These are phyloP conservation scores for Neofusicoccum cordaticola DNA, from an alignment of 2,329 filamentous ascomycete species.

Conservation along the genomic window DNA sequence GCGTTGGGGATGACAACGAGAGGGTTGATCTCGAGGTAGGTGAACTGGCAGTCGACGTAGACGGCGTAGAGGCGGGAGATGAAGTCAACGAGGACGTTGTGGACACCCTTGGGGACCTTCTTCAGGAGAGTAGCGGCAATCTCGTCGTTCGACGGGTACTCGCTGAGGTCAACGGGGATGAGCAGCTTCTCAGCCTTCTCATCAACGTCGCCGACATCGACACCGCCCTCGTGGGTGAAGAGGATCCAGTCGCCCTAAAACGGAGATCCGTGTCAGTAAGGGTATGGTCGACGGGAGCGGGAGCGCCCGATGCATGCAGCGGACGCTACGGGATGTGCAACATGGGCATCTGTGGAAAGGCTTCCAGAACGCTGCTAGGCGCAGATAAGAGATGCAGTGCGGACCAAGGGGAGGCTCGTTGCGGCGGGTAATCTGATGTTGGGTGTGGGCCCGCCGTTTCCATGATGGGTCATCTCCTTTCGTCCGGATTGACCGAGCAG, in stretches of 20 bases:
- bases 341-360: constrained; percentile 5
- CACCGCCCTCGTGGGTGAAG: constrained; percentile 99
- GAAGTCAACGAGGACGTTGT: constrained; percentile 99
- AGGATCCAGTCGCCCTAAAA: constrained; percentile 96
- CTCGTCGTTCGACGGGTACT: constrained; percentile 95
- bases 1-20: constrained; percentile 96
- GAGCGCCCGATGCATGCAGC: constrained; percentile 9
- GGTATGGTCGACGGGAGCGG: neutral
- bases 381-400: constrained; percentile 18
- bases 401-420: constrained; percentile 14
- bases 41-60: constrained; percentile 99
- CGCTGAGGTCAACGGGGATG: constrained; percentile 88
- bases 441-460: constrained; percentile 17
- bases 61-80: constrained; percentile 97
- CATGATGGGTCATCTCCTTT: constrained; percentile 32
- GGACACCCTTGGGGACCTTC: constrained; percentile 91
- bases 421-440: constrained; percentile 13
- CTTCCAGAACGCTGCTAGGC: constrained; percentile 3
- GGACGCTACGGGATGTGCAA: constrained; percentile 14
- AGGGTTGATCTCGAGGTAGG: constrained; percentile 99
- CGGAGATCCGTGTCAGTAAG: constrained; percentile 16
- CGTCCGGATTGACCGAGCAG: constrained; percentile 32
- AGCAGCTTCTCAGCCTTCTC: constrained; percentile 98
- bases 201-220: constrained; percentile 98
- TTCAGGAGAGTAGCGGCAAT: constrained; percentile 81